Conservation (phyloP, 2,329 filamentous ascomycete species). For the Apiospora aurea region DNA sequence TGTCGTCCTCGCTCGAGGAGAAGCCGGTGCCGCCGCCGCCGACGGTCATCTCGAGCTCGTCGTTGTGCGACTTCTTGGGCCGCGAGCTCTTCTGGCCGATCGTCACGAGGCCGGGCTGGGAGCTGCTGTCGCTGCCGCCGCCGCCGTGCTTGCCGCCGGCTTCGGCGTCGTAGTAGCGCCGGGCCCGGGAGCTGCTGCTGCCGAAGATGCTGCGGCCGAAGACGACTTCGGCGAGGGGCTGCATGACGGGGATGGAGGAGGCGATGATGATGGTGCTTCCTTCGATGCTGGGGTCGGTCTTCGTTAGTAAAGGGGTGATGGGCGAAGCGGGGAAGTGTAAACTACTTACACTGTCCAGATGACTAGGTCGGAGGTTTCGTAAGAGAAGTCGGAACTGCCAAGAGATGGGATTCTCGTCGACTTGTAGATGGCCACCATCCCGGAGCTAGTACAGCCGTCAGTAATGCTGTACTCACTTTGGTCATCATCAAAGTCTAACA, state of each 20-base stretch:
- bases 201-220: slow-evolving; percentile 25
- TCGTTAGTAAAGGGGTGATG: not conserved
- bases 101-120: not conserved
- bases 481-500: not conserved
- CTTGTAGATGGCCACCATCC: slow-evolving; percentile 32
- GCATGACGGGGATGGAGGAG: slow-evolving; percentile 39
- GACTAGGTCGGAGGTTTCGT: slow-evolving; percentile 30
- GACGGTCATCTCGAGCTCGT: slow-evolving; percentile 3
- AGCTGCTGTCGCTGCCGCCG: not conserved
- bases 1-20: slow-evolving; percentile 5
- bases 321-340: not conserved
- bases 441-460: slow-evolving; percentile 24
- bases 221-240: slow-evolving; percentile 36
- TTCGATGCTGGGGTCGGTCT: slow-evolving; percentile 33
- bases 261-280: slow-evolving; percentile 41
- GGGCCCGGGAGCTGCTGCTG: not conserved
- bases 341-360: slow-evolving; percentile 35
- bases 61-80: not conserved
- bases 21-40: not conserved
- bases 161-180: not conserved
- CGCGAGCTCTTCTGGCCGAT: slow-evolving; percentile 8
- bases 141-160: not conserved
- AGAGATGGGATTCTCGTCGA: slow-evolving; percentile 29
- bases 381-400: slow-evolving; percentile 29
- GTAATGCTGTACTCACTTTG: not conserved